Percentiles rank a stretch among this genome's conserved stretches.
Conservation (phyloP, 257 asterid species). For the Petunia axillaris region DNA sequence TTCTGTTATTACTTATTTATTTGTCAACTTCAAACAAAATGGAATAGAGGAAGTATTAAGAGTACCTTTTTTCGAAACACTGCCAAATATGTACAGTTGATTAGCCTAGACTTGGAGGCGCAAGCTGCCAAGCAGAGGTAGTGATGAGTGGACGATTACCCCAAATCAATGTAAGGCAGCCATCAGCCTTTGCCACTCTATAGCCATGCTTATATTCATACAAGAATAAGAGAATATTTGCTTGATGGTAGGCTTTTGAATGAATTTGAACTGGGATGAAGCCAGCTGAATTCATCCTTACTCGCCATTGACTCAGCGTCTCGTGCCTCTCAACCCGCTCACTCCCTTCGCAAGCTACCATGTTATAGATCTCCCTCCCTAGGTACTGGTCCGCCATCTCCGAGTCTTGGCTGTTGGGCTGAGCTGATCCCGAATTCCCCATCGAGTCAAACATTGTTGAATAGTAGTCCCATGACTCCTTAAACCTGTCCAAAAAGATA, state of each 20-base stretch:
- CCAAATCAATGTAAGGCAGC: slow-evolving; percentile 31
- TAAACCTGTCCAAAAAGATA: slow-evolving; percentile 22
- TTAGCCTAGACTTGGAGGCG: not conserved
- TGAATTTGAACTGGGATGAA: slow-evolving; percentile 26
- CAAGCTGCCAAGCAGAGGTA: slow-evolving; percentile 33
- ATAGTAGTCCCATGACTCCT: slow-evolving; percentile 25
- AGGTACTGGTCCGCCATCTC: slow-evolving; percentile 3
- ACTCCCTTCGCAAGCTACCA: slow-evolving; percentile 24
- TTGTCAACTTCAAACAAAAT: too few relatives aligned
- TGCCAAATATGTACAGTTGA: too few relatives aligned
- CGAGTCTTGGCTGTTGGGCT: not conserved
- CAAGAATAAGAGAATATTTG: slow-evolving; percentile 24
- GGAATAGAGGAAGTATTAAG: too few relatives aligned
- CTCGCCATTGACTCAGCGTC: slow-evolving; percentile 24
- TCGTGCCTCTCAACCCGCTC: slow-evolving; percentile 27
- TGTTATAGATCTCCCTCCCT: slow-evolving; percentile 26
- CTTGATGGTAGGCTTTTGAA: slow-evolving; percentile 14
- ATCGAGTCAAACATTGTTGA: slow-evolving; percentile 28
- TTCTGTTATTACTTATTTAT: too few relatives aligned
- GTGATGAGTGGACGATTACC: slow-evolving; percentile 24
- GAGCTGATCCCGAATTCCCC: not conserved
- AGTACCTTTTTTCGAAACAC: too few relatives aligned
- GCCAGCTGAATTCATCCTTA: slow-evolving; percentile 21
- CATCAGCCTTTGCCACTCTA: slow-evolving; percentile 16
- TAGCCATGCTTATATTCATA: slow-evolving; percentile 19